Evolutionary conservation across 768 basidiomycete genomes (phyloP), one percentile per base, ranked within the genome.

Genomic region (Lactifluus hygrophoroides): DNA sequence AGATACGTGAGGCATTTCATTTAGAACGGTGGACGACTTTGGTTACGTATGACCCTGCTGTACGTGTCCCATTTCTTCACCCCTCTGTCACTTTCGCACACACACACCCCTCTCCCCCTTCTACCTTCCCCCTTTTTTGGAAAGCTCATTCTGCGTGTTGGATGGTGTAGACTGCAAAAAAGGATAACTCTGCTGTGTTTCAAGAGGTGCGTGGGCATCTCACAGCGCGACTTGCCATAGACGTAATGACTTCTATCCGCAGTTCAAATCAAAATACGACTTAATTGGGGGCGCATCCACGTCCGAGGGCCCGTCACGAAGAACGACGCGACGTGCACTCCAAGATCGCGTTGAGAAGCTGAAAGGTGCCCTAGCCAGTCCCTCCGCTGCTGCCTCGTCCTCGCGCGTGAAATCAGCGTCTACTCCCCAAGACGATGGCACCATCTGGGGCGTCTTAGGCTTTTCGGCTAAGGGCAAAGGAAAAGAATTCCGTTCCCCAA

Each of bases 1-100:
- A 92, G 86, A 77, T 95, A 48, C 82, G 94, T 59, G 91, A 97
- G 71, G 76, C 82, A 58, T 97, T 94, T 70, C 94, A 97, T 67
- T 77, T 95, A 71, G 86, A 94, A 63, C 76, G 85, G 57, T 94
- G 88, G 68, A 80, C 83, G 3, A 83, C 80, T 25, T 76, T 95
- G 74, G 72, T 93, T 35, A 77, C 76, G 19, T 97, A 84, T 69
- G 80, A 94, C 70, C 94, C 93, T 9, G 70, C 75, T 70, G 88
- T 88, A 81, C 68, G 53, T 21, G 25, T 32, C 21, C 46, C 54
- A 4, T 32, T 13, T 43, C 30, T 10, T 6, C 45, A 13, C 30
- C 14, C 16, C 30, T 44, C 14, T n/a, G n/a, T n/a, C n/a, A n/a
- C n/a, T n/a, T n/a, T n/a, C n/a, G n/a, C n/a, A n/a, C n/a, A n/a